Evolutionary conservation across 2,329 filamentous ascomycete species (phyloP).

Genomic region (Trichoderma koningii): DNA sequence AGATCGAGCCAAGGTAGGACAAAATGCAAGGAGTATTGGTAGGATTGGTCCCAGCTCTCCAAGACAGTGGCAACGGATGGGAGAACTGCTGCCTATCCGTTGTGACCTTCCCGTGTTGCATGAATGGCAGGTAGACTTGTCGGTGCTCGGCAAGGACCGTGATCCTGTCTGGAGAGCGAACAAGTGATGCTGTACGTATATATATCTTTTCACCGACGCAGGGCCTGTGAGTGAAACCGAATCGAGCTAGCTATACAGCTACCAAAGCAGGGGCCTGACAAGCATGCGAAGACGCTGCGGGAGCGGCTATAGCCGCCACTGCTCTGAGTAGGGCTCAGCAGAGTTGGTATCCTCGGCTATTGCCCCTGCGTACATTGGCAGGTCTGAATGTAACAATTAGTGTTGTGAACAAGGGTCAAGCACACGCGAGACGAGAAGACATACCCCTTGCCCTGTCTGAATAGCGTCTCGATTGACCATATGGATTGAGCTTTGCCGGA

Average conservation of each 20-base stretch:
- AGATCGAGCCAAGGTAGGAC: background rate
- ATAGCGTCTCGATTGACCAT: background rate
- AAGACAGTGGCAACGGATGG: background rate
- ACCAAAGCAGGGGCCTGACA: conserved; percentile 10
- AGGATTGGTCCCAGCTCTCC: background rate
- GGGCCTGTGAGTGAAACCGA: background rate
- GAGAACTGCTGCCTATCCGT: background rate
- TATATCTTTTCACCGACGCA: background rate
- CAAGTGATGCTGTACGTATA: conserved; percentile 5
- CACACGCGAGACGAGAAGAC: background rate
- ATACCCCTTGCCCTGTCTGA: background rate
- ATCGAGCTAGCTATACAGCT: conserved; percentile 2
- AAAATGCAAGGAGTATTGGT: background rate
- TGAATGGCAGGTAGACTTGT: background rate
- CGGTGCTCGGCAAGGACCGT: conserved; percentile 1
- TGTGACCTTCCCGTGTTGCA: background rate
- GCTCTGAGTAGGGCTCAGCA: conserved; percentile 5
- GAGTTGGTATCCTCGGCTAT: conserved; percentile 7
- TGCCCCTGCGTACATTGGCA: background rate
- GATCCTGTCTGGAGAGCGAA: background rate
- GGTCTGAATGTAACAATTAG: conserved; percentile 5
- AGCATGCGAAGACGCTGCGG: background rate
- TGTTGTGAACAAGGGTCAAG: conserved; percentile 5
- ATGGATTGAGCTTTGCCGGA: background rate
- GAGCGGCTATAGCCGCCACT: background rate